These are phyloP conservation scores for Phytophthora hybrid DNA, from an alignment of 352 stramenopile genomes.

Conservation along the genomic window DNA sequence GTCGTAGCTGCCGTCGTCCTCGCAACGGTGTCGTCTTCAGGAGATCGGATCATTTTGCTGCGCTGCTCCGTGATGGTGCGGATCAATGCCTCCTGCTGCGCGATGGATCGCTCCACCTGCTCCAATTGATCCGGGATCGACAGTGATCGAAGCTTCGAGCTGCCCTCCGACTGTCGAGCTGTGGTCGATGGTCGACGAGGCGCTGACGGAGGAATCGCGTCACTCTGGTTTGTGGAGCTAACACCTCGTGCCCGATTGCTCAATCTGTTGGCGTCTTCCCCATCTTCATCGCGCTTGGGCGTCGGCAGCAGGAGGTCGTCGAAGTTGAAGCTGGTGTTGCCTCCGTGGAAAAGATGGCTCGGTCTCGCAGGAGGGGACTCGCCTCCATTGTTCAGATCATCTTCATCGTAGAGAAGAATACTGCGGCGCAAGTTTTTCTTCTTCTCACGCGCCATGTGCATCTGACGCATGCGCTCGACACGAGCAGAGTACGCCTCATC, in stretches of 20 bases:
- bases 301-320: constrained; percentile 52
- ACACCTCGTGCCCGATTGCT: constrained; percentile 30
- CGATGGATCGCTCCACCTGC: constrained; percentile 68
- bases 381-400: constrained; percentile 41
- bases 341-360: constrained; percentile 37
- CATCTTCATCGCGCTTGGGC: constrained; percentile 33
- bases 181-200: constrained; percentile 37
- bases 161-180: constrained; percentile 38
- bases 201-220: constrained; percentile 31
- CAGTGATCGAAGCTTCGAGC: constrained; percentile 47
- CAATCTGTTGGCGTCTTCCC: constrained; percentile 4
- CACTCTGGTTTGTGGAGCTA: constrained; percentile 42
- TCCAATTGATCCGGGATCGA: constrained; percentile 64
- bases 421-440: constrained; percentile 56
- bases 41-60: constrained; percentile 46
- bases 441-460: constrained; percentile 74
- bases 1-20: constrained; percentile 43
- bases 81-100: constrained; percentile 69
- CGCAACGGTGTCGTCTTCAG: constrained; percentile 36
- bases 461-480: constrained; percentile 66
- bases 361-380: constrained; percentile 39
- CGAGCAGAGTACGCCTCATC: constrained; percentile 60
- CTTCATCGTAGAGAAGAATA: constrained; percentile 59
- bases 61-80: constrained; percentile 65
- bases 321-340: constrained; percentile 54